A percentile compares a stretch with the other conserved stretches of the same genome.
These are phyloP conservation scores for Sporisorium exsertum DNA, from an alignment of 1,284 basidiomycete species.

Conservation along the genomic window DNA sequence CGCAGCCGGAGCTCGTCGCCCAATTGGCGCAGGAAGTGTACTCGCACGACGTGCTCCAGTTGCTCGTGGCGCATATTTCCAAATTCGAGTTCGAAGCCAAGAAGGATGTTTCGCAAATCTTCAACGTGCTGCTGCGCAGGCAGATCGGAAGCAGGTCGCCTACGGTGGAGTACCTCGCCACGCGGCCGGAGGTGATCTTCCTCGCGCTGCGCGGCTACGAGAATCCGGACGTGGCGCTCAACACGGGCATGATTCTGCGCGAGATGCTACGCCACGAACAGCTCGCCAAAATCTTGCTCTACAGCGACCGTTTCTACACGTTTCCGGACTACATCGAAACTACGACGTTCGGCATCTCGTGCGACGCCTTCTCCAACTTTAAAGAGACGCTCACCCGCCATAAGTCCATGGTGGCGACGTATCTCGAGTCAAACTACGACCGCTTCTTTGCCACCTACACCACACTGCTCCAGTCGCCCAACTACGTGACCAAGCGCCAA, in stretches of 20 bases:
- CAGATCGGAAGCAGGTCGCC: constrained; percentile 93
- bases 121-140: constrained; percentile 91
- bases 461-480: constrained; percentile 86
- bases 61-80: constrained; percentile 83
- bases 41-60: constrained; percentile 84
- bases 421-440: constrained; percentile 95
- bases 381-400: constrained; percentile 84
- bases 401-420: constrained; percentile 95
- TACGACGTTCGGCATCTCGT: constrained; percentile 96
- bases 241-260: constrained; percentile 96
- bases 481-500: constrained; percentile 99
- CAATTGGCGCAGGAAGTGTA: constrained; percentile 97
- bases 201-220: constrained; percentile 82
- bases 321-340: constrained; percentile 97
- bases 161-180: constrained; percentile 91
- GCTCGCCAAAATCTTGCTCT: constrained; percentile 87
- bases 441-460: constrained; percentile 97
- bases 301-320: constrained; percentile 91
- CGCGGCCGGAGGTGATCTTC: constrained; percentile 88
- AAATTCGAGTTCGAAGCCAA: constrained; percentile 91
- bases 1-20: constrained; percentile 74
- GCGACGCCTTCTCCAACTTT: constrained; percentile 95
- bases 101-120: constrained; percentile 97
- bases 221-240: constrained; percentile 93
- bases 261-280: constrained; percentile 97